Percentiles rank a stretch among this genome's conserved stretches.
Conservation (phyloP, 306 rosid genomes). For the Acmispon strigosus region DNA sequence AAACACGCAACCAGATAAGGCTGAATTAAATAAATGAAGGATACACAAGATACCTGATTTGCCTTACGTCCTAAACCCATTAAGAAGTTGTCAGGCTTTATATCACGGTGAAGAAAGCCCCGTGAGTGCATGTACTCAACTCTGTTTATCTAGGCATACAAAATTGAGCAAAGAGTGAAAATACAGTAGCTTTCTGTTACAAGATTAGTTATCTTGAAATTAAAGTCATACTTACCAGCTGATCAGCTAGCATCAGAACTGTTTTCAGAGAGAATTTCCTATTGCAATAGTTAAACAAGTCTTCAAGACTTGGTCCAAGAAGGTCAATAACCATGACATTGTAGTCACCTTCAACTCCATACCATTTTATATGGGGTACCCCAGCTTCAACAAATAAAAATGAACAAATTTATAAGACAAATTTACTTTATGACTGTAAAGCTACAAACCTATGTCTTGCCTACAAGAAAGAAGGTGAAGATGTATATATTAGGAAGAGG, state of each 20-base stretch:
- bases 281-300: conserved; percentile 84
- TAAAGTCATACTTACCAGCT: conserved; percentile 59
- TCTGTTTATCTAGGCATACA: conserved; percentile 63
- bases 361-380: conserved; percentile 93
- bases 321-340: conserved; percentile 96
- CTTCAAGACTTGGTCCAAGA: conserved; percentile 98
- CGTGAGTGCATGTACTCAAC: conserved; percentile 98
- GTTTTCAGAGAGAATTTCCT: conserved; percentile 84
- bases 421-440: not conserved
- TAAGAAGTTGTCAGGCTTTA: conserved; percentile 97
- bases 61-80: conserved; percentile 99
- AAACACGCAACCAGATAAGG: not conserved
- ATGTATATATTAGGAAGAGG: not conserved
- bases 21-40: not conserved
- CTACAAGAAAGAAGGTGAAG: not conserved
- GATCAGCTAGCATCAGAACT: conserved; percentile 98
- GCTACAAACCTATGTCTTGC: not conserved
- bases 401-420: conserved; percentile 3
- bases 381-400: conserved; percentile 57
- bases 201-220: conserved; percentile 7
- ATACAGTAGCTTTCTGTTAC: conserved; percentile 1
- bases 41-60: conserved; percentile 65
- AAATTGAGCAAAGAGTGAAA: conserved; percentile 20
- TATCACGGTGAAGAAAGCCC: conserved; percentile 98
- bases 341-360: conserved; percentile 95